These are phyloP conservation scores for Penicillium simplicissimum DNA, from an alignment of 495 filamentous ascomycete genomes.

Conservation along the genomic window DNA sequence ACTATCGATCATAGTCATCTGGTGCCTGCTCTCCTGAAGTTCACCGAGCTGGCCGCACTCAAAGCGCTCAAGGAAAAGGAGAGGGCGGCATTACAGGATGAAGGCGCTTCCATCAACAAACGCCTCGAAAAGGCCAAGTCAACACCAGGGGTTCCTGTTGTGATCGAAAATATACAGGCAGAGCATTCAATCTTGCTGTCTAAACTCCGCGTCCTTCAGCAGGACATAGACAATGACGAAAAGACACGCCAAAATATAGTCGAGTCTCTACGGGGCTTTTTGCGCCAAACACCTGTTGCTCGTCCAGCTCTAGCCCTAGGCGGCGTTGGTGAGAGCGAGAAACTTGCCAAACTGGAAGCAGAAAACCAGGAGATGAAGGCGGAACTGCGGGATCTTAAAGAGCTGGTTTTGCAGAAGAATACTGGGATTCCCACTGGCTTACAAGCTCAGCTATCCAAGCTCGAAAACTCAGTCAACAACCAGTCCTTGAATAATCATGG, in stretches of 20 bases:
- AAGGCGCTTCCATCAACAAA: background rate
- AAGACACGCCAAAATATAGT: background rate
- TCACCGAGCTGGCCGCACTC: background rate
- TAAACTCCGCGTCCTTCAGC: background rate
- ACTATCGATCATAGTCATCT: background rate
- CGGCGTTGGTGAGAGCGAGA: background rate
- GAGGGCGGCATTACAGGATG: slow-evolving; percentile 1
- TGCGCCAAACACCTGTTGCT: background rate
- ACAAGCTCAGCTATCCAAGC: background rate
- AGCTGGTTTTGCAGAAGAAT: background rate
- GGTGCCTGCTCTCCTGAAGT: background rate
- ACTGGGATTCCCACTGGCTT: background rate
- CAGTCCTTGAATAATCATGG: slow-evolving; percentile 2
- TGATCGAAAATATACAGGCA: background rate
- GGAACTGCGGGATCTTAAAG: background rate
- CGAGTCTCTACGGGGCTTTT: background rate
- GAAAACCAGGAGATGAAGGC: slow-evolving; percentile 1
- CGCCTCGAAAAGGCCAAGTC: slow-evolving; percentile 2
- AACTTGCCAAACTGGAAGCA: background rate
- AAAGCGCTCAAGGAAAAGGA: background rate
- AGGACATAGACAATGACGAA: background rate
- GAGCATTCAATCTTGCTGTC: background rate
- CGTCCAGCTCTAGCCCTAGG: too few species aligned
- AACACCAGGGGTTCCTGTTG: background rate
- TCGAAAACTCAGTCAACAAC: slow-evolving; percentile 1